Percentiles rank a stretch among this genome's conserved stretches.
Conservation (phyloP, 2,329 filamentous ascomycete species). For the Apiospora arundinis region DNA sequence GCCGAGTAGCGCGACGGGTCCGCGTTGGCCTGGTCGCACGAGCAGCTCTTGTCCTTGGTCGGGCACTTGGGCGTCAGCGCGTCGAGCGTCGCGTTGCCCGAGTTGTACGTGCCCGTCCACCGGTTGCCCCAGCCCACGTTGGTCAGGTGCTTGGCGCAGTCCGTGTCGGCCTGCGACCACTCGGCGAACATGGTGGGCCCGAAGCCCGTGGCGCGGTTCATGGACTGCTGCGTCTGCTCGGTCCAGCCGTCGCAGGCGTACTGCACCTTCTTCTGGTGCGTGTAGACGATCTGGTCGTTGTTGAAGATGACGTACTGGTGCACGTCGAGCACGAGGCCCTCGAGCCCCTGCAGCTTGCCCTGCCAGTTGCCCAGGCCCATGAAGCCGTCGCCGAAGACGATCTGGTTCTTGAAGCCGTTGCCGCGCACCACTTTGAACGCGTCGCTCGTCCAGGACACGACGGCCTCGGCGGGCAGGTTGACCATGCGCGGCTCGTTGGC, state of each 20-base stretch:
- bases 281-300: conserved; percentile 79
- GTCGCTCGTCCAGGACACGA: conserved; percentile 79
- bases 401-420: conserved; percentile 74
- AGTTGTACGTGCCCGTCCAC: conserved; percentile 87
- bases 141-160: conserved; percentile 87
- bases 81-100: conserved; percentile 64
- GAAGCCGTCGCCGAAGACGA: conserved; percentile 96
- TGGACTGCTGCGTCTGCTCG: conserved; percentile 74
- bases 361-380: conserved; percentile 92
- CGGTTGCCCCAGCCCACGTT: conserved; percentile 87
- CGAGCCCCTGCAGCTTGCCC: conserved; percentile 74
- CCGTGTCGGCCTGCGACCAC: conserved; percentile 97
- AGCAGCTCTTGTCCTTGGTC: conserved; percentile 67
- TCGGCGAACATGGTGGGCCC: conserved; percentile 95
- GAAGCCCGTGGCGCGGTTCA: conserved; percentile 79
- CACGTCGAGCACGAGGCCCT: conserved; percentile 86
- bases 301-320: conserved; percentile 99
- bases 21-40: conserved; percentile 78
- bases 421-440: conserved; percentile 75
- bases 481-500: conserved; percentile 95
- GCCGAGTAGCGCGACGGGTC: conserved; percentile 70
- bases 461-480: conserved; percentile 66
- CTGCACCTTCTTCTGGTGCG: conserved; percentile 81
- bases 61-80: conserved; percentile 80
- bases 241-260: conserved; percentile 92